Evolutionary conservation across 352 stramenopile genomes (phyloP).

Genomic region (Phytophthora ohioensis): DNA sequence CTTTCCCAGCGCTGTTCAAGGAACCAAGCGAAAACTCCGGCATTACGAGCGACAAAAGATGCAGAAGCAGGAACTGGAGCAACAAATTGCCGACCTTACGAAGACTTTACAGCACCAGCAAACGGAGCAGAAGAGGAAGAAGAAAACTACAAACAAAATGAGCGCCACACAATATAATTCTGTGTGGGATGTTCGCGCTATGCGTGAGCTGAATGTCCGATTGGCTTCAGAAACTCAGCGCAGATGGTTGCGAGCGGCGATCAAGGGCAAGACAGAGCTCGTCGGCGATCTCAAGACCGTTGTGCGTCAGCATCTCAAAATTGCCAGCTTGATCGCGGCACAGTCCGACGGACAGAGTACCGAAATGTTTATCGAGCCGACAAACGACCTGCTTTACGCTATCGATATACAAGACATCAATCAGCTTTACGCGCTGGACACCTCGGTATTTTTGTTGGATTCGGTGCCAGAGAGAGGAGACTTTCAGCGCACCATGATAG

Average conservation of each 20-base stretch:
- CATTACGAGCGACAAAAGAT: neutral
- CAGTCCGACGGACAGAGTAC: neutral
- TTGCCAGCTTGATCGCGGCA: neutral
- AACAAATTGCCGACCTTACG: neutral
- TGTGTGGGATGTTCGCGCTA: neutral
- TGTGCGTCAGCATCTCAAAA: neutral
- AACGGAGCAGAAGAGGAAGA: neutral
- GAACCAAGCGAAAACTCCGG: neutral
- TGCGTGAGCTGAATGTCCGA: neutral
- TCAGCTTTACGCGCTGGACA: neutral
- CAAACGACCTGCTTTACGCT: neutral
- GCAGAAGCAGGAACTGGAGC: neutral
- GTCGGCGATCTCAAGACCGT: neutral
- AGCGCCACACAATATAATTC: neutral
- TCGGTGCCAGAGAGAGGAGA: neutral
- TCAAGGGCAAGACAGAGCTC: neutral
- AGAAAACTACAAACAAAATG: neutral
- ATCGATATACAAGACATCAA: neutral
- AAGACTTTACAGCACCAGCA: neutral
- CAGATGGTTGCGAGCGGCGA: neutral
- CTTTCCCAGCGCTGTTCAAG: too few species aligned
- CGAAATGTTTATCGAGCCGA: neutral
- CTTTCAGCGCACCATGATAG: neutral
- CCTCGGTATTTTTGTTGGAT: neutral
- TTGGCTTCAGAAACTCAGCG: neutral